Evolutionary conservation across 1,139 yeast genomes (phyloP).

Genomic region (Starmera stellimalicola): DNA sequence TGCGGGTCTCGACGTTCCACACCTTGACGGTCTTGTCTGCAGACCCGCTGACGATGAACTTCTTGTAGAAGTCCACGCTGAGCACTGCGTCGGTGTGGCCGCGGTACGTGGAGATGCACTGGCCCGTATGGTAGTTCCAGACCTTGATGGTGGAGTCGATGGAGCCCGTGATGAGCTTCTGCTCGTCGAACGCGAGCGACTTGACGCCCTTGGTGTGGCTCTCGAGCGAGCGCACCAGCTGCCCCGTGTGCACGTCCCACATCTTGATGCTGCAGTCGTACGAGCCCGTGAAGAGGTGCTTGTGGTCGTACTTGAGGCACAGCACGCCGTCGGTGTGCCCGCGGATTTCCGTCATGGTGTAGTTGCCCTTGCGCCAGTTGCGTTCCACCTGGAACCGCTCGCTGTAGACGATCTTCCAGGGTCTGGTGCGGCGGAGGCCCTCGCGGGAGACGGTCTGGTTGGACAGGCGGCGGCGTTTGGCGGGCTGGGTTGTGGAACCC

Average conservation of each 20-base stretch:
- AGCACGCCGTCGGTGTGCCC: constrained; percentile 89
- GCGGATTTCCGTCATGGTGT: constrained; percentile 50
- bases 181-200: constrained; percentile 75
- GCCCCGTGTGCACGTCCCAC: constrained; percentile 81
- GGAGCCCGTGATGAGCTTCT: constrained; percentile 86
- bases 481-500: constrained; percentile 2
- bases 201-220: constrained; percentile 87
- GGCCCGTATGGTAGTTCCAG: constrained; percentile 94
- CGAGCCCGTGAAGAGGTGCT: constrained; percentile 80
- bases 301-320: constrained; percentile 73
- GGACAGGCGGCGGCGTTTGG: constrained; percentile 16
- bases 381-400: constrained; percentile 86
- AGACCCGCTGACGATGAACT: constrained; percentile 84
- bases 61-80: constrained; percentile 59
- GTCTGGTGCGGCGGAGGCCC: constrained; percentile 42
- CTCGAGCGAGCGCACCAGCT: constrained; percentile 60
- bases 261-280: constrained; percentile 82
- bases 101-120: constrained; percentile 84
- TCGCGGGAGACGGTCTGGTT: constrained; percentile 13
- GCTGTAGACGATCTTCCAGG: constrained; percentile 93
- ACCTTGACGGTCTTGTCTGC: constrained; percentile 89
- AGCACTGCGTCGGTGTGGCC: constrained; percentile 88
- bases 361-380: constrained; percentile 87
- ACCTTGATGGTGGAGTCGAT: constrained; percentile 86
- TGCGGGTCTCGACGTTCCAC: constrained; percentile 92